Percentiles rank a stretch among this genome's conserved stretches.
Conservation (phyloP, 2,329 filamentous ascomycete species). For the Neopestalotiopsis sp. region DNA sequence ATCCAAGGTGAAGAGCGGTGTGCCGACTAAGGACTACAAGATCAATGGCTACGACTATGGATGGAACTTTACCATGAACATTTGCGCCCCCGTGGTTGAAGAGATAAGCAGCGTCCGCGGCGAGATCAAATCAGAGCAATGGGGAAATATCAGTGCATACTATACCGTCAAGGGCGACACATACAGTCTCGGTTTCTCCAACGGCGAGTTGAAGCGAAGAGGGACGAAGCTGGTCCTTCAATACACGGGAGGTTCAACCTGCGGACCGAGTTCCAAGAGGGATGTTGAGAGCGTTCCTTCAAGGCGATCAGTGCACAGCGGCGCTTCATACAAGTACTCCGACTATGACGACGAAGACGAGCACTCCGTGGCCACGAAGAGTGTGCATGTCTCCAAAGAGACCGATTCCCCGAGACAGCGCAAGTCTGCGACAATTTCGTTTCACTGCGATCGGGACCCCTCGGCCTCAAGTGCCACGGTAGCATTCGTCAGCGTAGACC, state of each 20-base stretch:
- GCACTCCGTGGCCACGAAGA: slow-evolving; percentile 27
- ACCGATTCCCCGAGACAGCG: slow-evolving; percentile 45
- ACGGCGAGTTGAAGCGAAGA: slow-evolving; percentile 59
- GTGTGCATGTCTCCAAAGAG: slow-evolving; percentile 29
- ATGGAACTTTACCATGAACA: slow-evolving; percentile 83
- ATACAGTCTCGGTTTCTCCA: slow-evolving; percentile 77
- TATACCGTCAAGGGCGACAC: slow-evolving; percentile 70
- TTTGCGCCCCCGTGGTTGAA: slow-evolving; percentile 78
- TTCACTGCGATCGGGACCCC: slow-evolving; percentile 88
- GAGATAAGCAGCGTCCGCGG: slow-evolving; percentile 67
- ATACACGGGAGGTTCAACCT: slow-evolving; percentile 79
- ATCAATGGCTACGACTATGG: slow-evolving; percentile 78
- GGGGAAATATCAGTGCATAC: slow-evolving; percentile 80
- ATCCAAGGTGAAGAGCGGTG: slow-evolving; percentile 44
- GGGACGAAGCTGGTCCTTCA: slow-evolving; percentile 79
- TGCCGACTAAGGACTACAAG: slow-evolving; percentile 59
- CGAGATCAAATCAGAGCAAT: slow-evolving; percentile 60
- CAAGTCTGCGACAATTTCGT: slow-evolving; percentile 88
- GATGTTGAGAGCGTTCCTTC: slow-evolving; percentile 33
- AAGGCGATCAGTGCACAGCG: slow-evolving; percentile 40
- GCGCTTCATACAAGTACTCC: slow-evolving; percentile 35
- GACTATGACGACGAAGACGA: slow-evolving; percentile 38
- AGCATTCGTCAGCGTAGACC: slow-evolving; percentile 82
- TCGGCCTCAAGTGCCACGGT: slow-evolving; percentile 70
- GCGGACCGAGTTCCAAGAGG: slow-evolving; percentile 54